Conservation (phyloP, 371 early-diverging fungal species). For the Saksenaea oblongispora region DNA sequence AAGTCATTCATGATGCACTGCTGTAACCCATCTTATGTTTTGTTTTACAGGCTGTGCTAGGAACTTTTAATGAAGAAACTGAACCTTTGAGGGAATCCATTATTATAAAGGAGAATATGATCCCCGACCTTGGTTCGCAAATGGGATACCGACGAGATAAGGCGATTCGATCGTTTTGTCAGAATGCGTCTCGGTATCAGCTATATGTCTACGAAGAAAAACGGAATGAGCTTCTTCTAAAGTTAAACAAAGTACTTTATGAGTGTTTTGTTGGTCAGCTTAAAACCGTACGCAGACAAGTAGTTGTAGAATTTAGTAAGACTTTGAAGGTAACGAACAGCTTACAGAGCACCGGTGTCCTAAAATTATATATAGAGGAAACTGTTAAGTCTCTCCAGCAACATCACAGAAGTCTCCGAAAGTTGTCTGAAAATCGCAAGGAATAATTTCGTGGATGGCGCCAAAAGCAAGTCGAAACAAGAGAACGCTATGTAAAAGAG, state of each 20-base stretch:
- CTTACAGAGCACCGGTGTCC: conserved; percentile 6
- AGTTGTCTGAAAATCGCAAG: too few relatives aligned
- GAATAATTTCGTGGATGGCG: too few relatives aligned
- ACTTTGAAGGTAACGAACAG: conserved; percentile 20
- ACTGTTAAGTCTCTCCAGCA: conserved; percentile 27
- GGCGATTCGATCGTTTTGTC: conserved; percentile 80
- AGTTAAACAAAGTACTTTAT: conserved; percentile 76
- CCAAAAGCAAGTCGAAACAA: too few relatives aligned
- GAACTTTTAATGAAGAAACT: conserved; percentile 64
- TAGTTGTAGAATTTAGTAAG: conserved; percentile 62
- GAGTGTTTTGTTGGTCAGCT: conserved; percentile 84
- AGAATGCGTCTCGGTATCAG: conserved; percentile 89
- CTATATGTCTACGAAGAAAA: conserved; percentile 85
- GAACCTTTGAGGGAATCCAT: conserved; percentile 61
- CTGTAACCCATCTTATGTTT: too few relatives aligned
- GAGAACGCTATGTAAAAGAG: too few relatives aligned
- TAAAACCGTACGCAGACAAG: conserved; percentile 78
- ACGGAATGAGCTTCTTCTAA: conserved; percentile 75
- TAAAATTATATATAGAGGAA: conserved; percentile 28
- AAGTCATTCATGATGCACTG: background rate
- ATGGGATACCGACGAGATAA: conserved; percentile 58
- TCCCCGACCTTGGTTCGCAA: conserved; percentile 74
- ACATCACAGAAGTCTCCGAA: too few relatives aligned
- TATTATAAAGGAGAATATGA: conserved; percentile 76
- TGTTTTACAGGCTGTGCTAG: conserved; percentile 60